Evolutionary conservation across 2,329 filamentous ascomycete species (phyloP), one percentile per base, ranked within the genome.

Genomic region (Neocucurbitaria cava): DNA sequence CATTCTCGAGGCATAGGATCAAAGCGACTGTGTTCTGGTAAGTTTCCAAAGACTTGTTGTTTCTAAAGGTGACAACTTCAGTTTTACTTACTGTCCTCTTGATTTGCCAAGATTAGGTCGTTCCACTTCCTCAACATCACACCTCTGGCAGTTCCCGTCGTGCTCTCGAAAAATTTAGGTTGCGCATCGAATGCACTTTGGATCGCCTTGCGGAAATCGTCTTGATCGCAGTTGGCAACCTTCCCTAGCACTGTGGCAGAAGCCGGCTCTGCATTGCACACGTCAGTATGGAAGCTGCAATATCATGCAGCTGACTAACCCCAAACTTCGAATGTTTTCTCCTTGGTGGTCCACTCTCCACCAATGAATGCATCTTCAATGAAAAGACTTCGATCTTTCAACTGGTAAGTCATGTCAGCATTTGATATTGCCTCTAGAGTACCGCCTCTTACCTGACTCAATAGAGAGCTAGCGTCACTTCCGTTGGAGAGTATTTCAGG

Each of bases 1-100:
- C 90, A 63, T 93, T 94, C 78, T 94, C 90, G 18, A 51, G 41
- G 8, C 13, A 45, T 2, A 51, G 41, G 18, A 51, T 35, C 8
- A 38, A 13, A 11, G 47, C 47, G 4, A 50, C 41, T 43, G 15
- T 24, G 5, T 41, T 18, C 15, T 7, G n/a, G 6, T 15, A 41
- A 20, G 13, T 41, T 24, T 41, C 24, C 9, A 9, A 26, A 41
- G 39, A 15, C 23, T 41, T 41, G 36, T 26, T 26, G 24, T 26
- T 26, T 26, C 5, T 26, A 26, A 9, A 26, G 9, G 24, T 9
- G 24, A 9, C 24, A 26, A 26, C 24, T 26, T 26, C 21, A 36
- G 33, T 3, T 8, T 36, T 13, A 36, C 42, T 8, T 45, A 45
- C 42, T 45, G 11, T 45, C 42, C 6, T 45, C 42, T 45, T 45